Conservation (phyloP, 768 basidiomycete species). For the Tephrocybe sp. region DNA sequence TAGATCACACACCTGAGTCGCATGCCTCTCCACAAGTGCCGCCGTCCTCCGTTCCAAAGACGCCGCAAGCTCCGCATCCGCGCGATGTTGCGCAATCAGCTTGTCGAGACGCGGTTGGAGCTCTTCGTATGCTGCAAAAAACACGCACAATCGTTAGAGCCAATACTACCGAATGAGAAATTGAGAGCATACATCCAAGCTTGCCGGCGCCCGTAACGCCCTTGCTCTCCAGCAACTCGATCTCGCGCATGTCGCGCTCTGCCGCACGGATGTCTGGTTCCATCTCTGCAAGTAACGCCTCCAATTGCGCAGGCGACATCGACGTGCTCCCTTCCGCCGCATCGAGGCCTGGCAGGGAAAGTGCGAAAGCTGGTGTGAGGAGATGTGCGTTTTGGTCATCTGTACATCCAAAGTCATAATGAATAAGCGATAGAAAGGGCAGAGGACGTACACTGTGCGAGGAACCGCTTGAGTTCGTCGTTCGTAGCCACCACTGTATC, state of each 20-base stretch:
- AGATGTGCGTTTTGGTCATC: constrained; percentile 78
- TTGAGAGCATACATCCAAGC: constrained; percentile 47
- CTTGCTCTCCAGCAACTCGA: constrained; percentile 66
- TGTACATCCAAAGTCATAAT: constrained; percentile 24
- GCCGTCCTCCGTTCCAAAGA: constrained; percentile 69
- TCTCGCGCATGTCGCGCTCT: constrained; percentile 80
- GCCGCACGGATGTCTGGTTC: constrained; percentile 82
- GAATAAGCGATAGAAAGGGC: background rate
- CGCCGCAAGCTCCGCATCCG: constrained; percentile 56
- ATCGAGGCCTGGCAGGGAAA: constrained; percentile 45
- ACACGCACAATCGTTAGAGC: background rate
- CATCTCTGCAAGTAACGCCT: constrained; percentile 74
- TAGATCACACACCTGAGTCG: constrained; percentile 55
- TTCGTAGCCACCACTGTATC: constrained; percentile 61
- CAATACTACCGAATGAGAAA: background rate
- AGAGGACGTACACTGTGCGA: constrained; percentile 60
- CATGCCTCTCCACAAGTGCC: constrained; percentile 64
- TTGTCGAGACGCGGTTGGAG: constrained; percentile 68
- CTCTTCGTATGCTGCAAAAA: constrained; percentile 38
- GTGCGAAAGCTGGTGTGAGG: constrained; percentile 73
- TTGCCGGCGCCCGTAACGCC: constrained; percentile 75
- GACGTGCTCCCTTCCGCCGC: constrained; percentile 46
- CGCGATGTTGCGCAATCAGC: constrained; percentile 56
- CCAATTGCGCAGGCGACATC: constrained; percentile 68
- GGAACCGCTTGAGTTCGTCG: constrained; percentile 73